Evolutionary conservation across 1,284 basidiomycete species (phyloP).

Genomic region (Leccinum brunneo-olivaceum): DNA sequence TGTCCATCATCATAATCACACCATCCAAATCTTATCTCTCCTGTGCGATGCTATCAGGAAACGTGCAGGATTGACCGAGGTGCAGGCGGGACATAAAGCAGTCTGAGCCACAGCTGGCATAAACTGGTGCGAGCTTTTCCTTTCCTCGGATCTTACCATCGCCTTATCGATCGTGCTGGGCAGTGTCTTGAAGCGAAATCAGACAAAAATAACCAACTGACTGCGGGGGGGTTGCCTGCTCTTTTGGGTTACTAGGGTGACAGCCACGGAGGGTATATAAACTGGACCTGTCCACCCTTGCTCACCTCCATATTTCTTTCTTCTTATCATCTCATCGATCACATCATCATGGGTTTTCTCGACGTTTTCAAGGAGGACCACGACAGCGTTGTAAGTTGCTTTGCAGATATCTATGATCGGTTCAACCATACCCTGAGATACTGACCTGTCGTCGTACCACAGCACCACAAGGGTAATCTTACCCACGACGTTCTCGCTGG

Average conservation of each 20-base stretch:
- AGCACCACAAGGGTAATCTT: slow-evolving; percentile 9
- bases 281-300: neutral
- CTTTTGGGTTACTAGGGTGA: slow-evolving; percentile 11
- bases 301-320: neutral
- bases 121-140: too few relatives aligned
- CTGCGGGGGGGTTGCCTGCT: neutral
- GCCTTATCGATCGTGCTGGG: slow-evolving; percentile 16
- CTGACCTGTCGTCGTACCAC: neutral
- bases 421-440: neutral
- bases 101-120: too few relatives aligned
- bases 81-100: neutral
- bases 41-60: neutral
- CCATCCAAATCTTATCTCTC: too few relatives aligned
- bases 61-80: neutral
- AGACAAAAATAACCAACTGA: slow-evolving; percentile 15
- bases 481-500: slow-evolving; percentile 19
- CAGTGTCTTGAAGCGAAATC: slow-evolving; percentile 8
- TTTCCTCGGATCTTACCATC: too few relatives aligned
- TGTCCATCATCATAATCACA: too few relatives aligned
- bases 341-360: slow-evolving; percentile 12
- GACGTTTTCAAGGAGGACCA: slow-evolving; percentile 1
- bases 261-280: slow-evolving; percentile 17
- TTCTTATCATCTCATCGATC: neutral
- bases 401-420: neutral
- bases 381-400: slow-evolving; percentile 6